These are phyloP conservation scores for Penicillium hordei DNA, from an alignment of 2,329 filamentous ascomycete genomes.

Conservation along the genomic window DNA sequence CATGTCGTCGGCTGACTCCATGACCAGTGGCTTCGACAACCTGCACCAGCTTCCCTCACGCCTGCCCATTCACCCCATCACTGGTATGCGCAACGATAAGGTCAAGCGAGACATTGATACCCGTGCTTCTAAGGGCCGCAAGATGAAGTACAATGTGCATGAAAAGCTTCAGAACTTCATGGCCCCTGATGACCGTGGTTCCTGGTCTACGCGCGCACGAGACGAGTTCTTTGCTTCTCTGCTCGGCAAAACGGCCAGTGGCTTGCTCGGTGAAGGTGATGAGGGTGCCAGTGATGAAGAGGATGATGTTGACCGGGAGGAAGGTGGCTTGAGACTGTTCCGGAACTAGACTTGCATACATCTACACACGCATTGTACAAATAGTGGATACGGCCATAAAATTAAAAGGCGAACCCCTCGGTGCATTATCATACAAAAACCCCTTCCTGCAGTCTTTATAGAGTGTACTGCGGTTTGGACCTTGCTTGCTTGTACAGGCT, in stretches of 20 bases:
- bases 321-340: slow-evolving; percentile 37
- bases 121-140: slow-evolving; percentile 90
- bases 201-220: slow-evolving; percentile 77
- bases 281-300: slow-evolving; percentile 47
- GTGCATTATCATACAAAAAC: slow-evolving; percentile 3
- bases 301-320: slow-evolving; percentile 32
- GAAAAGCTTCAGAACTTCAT: slow-evolving; percentile 98
- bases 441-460: neutral
- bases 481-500: neutral
- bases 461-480: neutral
- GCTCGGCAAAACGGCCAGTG: slow-evolving; percentile 64
- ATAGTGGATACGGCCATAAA: slow-evolving; percentile 8
- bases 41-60: slow-evolving; percentile 40
- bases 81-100: slow-evolving; percentile 57
- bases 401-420: slow-evolving; percentile 1
- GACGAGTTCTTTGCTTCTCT: slow-evolving; percentile 74
- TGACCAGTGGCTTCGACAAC: slow-evolving; percentile 48
- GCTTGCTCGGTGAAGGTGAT: slow-evolving; percentile 61
- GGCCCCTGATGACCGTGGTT: slow-evolving; percentile 79
- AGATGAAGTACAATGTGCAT: slow-evolving; percentile 90
- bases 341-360: slow-evolving; percentile 22
- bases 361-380: slow-evolving; percentile 6
- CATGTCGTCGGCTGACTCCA: slow-evolving; percentile 59
- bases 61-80: slow-evolving; percentile 40
- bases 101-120: slow-evolving; percentile 83